Base-by-base conservation (phyloP, 2,329 filamentous ascomycete genomes). In the Rutstroemia sp. region DNA sequence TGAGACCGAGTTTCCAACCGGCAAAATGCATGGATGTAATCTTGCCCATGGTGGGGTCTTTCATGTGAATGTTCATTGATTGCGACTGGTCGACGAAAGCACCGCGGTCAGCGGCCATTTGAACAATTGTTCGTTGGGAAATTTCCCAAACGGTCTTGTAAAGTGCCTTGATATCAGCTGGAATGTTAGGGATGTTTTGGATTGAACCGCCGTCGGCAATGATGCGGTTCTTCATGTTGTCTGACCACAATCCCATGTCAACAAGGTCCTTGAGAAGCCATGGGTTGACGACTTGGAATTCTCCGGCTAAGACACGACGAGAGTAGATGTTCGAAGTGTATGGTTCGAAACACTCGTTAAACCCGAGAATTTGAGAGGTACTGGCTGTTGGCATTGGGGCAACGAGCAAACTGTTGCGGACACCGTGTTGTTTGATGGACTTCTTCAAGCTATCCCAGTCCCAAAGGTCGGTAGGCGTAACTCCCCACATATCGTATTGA, bases 61-160 rank as follows among this genome's bases (percentile, higher is more conserved):
- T 95, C 87, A 99, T 91, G 80, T 99, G 94, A 66, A 99, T 97
- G 81, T 99, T 99, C 67, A 99, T 85, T 12, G 92, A 97, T 75
- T 99, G 94, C 51, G 92, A 96, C 80, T 99, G 94, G 71, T 99
- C 94, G 69, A 99, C 97, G 76, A 94, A 99, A 57, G 94, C 94
- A 75, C 94, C 94, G 73, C 94, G 92, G 72, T 99, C 94, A 54
- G 94, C 94, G 57, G 94, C 89, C 92, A 99, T 97, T 77, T 97
- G 90, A 45, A 99, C 84, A 64, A 99, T 92, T 46, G 85, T 89
- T 63, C 91, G 88, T 78, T 99, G 94, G 19, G 90, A 95, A 68
- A 99, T 96, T 73, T 99, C 94, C 94, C 94, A 99, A 21, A 99
- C 94, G 3, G 94, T 99, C 86, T 99, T 99, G 83, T 99, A 99